phyloP scores from a whole-genome alignment of 257 asterid genomes.

The Echium plantagineum region DNA sequence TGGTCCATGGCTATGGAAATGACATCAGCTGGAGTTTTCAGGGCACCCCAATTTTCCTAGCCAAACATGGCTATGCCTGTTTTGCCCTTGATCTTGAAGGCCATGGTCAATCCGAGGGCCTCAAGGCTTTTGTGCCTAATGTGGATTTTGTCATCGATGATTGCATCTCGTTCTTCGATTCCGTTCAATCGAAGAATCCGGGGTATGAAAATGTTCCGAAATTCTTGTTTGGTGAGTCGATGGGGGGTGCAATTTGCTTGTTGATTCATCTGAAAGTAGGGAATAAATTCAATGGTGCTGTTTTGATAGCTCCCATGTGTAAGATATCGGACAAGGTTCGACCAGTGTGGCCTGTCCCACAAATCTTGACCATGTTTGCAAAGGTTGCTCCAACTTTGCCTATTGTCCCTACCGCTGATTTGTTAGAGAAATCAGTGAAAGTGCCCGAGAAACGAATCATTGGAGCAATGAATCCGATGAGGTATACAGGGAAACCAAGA shows the following conservation, averaged over 20 bases:
- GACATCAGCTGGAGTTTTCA: conserved; percentile 92
- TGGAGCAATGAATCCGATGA: conserved; percentile 53
- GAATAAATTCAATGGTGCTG: conserved; percentile 40
- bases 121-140: conserved; percentile 63
- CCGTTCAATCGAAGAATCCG: conserved; percentile 19
- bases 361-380: conserved; percentile 40
- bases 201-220: conserved; percentile 19
- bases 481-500: conserved; percentile 72
- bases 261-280: conserved; percentile 45
- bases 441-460: conserved; percentile 55
- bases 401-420: conserved; percentile 70
- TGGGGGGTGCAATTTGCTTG: conserved; percentile 85
- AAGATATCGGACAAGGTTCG: conserved; percentile 62
- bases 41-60: conserved; percentile 69
- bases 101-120: conserved; percentile 83
- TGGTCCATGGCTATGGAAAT: conserved; percentile 89
- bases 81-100: conserved; percentile 88
- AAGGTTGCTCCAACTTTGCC: conserved; percentile 56
- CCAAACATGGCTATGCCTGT: conserved; percentile 66
- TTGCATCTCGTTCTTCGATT: conserved; percentile 31
- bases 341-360: conserved; percentile 79
- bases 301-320: conserved; percentile 82
- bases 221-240: conserved; percentile 61
- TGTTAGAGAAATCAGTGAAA: conserved; percentile 67
- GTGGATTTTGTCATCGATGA: conserved; percentile 55